Base-by-base conservation (phyloP, 768 basidiomycete genomes). In the Scleroderma citrinum region DNA sequence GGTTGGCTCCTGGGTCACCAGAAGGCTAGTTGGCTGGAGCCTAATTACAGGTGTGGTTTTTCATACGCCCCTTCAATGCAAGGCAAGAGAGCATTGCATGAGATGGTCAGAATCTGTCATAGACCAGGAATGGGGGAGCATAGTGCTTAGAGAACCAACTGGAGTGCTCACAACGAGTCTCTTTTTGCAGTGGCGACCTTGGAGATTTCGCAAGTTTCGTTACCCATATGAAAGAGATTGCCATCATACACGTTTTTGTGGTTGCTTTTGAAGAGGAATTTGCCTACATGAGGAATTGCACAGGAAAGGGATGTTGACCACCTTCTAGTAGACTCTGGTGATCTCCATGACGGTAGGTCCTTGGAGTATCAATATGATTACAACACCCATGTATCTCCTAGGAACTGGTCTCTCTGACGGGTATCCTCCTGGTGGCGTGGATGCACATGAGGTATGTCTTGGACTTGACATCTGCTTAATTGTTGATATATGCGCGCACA, bases 131-230 rank as follows among this genome's bases (percentile, higher is more conserved):
- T 21, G 13, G 7, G n/a, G 31, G 31, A 21, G 3, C 35, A 50
- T 24, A 29, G 26, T 29, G 26, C 26, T 29, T 29, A 29, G 26
- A n/a, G n/a, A n/a, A n/a, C 26, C 5, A 29, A 29, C 10, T 16
- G 17, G 49, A 31, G 23, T 46, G 23, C 32, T 35, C 47, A 32
- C 32, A 14, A 48, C 11, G 4, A 8, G 26, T 23, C 3, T 13
- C 24, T 49, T 7, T n/a, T 19, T 31, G 7, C 47, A 72, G 76
- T 50, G 82, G 79, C 13, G 80, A 83, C 58, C 74, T 83, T 23
- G 92, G 90, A n/a, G 88, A 91, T 56, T 86, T 93, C 60, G 75
- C 84, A 34, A 89, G 86, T n/a, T 96, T 94, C 55, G 84, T 90
- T 13, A 57, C 77, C 2, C 87, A 88, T 51, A 85, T 94, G 84